Evolutionary conservation across 345 rosid genomes (phyloP).

Genomic region (Lepidium sativum): DNA sequence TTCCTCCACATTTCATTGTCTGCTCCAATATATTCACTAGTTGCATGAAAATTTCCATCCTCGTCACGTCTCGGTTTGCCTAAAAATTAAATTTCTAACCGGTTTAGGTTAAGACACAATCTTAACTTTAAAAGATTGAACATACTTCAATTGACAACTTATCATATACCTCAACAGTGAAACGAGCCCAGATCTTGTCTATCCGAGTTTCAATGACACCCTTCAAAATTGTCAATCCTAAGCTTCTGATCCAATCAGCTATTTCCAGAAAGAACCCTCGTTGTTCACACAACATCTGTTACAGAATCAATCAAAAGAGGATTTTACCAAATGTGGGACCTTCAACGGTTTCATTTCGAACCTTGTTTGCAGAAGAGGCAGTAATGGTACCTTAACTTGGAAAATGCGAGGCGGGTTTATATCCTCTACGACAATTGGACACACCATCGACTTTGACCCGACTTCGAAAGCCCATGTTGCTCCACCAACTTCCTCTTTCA

Average conservation of each 20-base stretch:
- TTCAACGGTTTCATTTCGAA: background rate
- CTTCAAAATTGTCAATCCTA: conserved; percentile 92
- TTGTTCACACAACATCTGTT: conserved; percentile 91
- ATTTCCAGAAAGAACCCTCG: conserved; percentile 92
- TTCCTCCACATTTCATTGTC: conserved; percentile 46
- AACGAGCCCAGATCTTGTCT: conserved; percentile 87
- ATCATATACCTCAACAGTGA: conserved; percentile 77
- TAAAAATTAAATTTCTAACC: conserved; percentile 18
- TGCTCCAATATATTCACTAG: conserved; percentile 78
- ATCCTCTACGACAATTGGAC: conserved; percentile 97
- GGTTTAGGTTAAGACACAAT: background rate
- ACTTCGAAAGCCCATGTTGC: conserved; percentile 99
- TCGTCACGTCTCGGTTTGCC: conserved; percentile 86
- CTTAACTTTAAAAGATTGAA: background rate
- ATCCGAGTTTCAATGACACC: conserved; percentile 80
- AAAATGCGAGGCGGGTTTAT: conserved; percentile 77
- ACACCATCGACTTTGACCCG: conserved; percentile 74
- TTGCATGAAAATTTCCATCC: conserved; percentile 91
- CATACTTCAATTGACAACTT: background rate
- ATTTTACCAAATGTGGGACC: background rate
- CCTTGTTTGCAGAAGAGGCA: background rate
- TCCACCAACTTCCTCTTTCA: conserved; percentile 69
- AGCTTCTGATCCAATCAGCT: conserved; percentile 77
- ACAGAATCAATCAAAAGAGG: background rate
- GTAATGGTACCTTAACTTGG: conserved; percentile 68